Evolutionary conservation across 164 flowering plant genomes (phyloP).

Genomic region (Vitis rupestris): DNA sequence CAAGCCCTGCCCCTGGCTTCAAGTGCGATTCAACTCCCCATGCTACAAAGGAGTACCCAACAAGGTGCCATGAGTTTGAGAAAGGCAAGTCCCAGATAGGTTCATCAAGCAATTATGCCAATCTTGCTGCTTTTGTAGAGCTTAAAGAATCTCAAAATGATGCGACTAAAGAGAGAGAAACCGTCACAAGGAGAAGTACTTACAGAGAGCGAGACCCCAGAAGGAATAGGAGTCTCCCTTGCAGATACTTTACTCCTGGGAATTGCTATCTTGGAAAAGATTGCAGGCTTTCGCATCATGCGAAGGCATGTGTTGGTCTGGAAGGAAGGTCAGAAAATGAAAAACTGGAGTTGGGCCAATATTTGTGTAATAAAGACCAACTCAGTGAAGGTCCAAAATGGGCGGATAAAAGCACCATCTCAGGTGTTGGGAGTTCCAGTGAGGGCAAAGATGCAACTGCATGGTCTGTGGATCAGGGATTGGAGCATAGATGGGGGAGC

Average conservation of each 20-base stretch:
- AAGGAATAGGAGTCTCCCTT: slow-evolving; percentile 33
- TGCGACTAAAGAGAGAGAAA: slow-evolving; percentile 32
- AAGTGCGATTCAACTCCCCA: slow-evolving; percentile 33
- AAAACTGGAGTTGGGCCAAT: slow-evolving; percentile 10
- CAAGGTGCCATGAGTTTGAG: slow-evolving; percentile 38
- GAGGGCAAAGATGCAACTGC: slow-evolving; percentile 16
- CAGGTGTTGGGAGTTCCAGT: slow-evolving; percentile 4
- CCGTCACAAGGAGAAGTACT: slow-evolving; percentile 30
- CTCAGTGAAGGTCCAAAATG: slow-evolving; percentile 18
- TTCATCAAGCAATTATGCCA: slow-evolving; percentile 51
- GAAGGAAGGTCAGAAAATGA: slow-evolving; percentile 36
- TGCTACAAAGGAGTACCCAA: slow-evolving; percentile 26
- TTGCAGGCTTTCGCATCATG: slow-evolving; percentile 72
- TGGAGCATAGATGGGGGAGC: slow-evolving; percentile 6
- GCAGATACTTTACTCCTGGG: slow-evolving; percentile 70
- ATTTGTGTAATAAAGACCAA: slow-evolving; percentile 12
- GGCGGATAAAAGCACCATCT: slow-evolving; percentile 5
- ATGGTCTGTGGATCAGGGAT: slow-evolving; percentile 10
- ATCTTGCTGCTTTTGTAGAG: slow-evolving; percentile 37
- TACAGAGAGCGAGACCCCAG: slow-evolving; percentile 26
- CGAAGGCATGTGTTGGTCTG: slow-evolving; percentile 19
- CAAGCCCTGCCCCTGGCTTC: slow-evolving; percentile 45
- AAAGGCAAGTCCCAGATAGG: slow-evolving; percentile 53
- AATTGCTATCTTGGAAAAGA: slow-evolving; percentile 56
- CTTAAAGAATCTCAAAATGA: slow-evolving; percentile 18